Conservation (phyloP, 768 basidiomycete species). For the Macrolepiota fuliginosa region DNA sequence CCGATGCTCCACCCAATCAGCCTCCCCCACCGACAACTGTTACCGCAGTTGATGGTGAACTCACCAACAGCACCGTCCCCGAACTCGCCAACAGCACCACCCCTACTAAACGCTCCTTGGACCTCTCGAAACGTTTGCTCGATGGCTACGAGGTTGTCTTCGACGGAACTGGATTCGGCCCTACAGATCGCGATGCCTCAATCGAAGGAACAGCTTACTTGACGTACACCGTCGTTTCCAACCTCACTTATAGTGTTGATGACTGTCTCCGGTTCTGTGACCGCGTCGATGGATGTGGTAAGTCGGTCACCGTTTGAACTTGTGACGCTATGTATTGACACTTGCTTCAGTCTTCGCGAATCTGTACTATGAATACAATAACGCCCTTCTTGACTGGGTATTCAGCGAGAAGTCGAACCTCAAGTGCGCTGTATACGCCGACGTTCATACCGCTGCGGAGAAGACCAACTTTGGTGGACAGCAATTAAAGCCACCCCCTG, state of each 20-base stretch:
- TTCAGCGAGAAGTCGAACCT: conserved; percentile 39
- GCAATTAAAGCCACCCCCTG: conserved; percentile 31
- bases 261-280: conserved; percentile 42
- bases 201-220: conserved; percentile 49
- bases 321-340: background rate
- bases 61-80: conserved; percentile 22
- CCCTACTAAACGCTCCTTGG: conserved; percentile 15
- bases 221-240: conserved; percentile 43
- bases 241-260: conserved; percentile 42
- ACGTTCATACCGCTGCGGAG: conserved; percentile 39
- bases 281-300: conserved; percentile 38
- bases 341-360: conserved; percentile 42
- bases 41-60: conserved; percentile 43
- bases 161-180: conserved; percentile 31
- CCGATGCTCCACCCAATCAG: conserved; percentile 28
- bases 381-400: conserved; percentile 36
- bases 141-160: conserved; percentile 37
- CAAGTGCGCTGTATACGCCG: conserved; percentile 46
- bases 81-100: background rate
- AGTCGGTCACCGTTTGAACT: conserved; percentile 14
- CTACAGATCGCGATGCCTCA: conserved; percentile 37
- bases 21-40: conserved; percentile 35
- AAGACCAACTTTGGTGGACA: conserved; percentile 46
- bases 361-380: conserved; percentile 49
- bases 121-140: conserved; percentile 20